Conservation (phyloP, 805 yeast species). For the Pichia membranifaciens region DNA sequence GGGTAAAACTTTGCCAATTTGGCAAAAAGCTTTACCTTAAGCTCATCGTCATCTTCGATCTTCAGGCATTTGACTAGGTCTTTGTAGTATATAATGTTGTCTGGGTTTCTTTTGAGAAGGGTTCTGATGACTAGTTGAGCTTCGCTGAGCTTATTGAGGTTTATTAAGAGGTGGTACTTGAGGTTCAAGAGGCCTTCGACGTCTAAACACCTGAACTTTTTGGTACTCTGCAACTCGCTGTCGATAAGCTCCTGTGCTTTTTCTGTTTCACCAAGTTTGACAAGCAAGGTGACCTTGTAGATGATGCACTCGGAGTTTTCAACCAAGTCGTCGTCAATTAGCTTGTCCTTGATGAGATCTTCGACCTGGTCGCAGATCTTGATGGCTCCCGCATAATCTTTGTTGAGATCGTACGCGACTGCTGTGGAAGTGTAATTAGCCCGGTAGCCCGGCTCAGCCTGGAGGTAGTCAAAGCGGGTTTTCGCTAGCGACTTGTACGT, state of each 20-base stretch:
- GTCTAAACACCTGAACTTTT: constrained; percentile 15
- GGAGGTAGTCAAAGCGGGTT: constrained; percentile 64
- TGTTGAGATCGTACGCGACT: constrained; percentile 72
- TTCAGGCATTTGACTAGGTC: constrained; percentile 62
- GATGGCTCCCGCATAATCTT: constrained; percentile 62
- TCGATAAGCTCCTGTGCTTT: constrained; percentile 59
- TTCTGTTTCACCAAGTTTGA: constrained; percentile 54
- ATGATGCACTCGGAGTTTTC: constrained; percentile 80
- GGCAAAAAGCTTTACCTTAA: constrained; percentile 57
- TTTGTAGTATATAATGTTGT: constrained; percentile 58
- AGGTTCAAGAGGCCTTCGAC: constrained; percentile 52
- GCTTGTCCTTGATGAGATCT: constrained; percentile 60
- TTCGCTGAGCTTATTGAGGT: constrained; percentile 44
- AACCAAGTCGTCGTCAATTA: constrained; percentile 57
- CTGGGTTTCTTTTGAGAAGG: constrained; percentile 81
- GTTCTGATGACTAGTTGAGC: constrained; percentile 65
- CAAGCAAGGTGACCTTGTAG: constrained; percentile 63
- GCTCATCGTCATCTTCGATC: constrained; percentile 39
- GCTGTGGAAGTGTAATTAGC: constrained; percentile 90
- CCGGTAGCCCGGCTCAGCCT: constrained; percentile 71
- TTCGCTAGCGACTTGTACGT: constrained; percentile 58
- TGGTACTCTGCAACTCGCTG: constrained; percentile 20
- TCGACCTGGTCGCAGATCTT: constrained; percentile 72
- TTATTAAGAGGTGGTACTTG: constrained; percentile 57
- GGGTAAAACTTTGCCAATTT: constrained; percentile 71